These are phyloP conservation scores for Helicocarpus griseus DNA, from an alignment of 2,329 filamentous ascomycete species.

Conservation along the genomic window DNA sequence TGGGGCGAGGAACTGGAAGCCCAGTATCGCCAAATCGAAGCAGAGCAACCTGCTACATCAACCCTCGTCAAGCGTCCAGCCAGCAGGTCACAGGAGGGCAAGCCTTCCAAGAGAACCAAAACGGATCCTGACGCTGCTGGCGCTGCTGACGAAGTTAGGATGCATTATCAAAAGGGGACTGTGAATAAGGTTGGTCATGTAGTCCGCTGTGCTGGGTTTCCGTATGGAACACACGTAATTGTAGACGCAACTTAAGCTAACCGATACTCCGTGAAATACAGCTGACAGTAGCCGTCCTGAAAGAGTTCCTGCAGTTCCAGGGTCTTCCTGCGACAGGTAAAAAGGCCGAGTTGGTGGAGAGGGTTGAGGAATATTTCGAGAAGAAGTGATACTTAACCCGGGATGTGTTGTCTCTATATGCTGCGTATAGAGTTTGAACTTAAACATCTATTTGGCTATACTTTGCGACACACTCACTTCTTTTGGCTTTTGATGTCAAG, in stretches of 20 bases:
- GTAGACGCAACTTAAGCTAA: slow-evolving; percentile 6
- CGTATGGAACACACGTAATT: no score
- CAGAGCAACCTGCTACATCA: slow-evolving; percentile 32
- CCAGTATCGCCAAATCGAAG: slow-evolving; percentile 40
- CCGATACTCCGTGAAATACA: slow-evolving; percentile 10
- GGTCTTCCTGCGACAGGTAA: slow-evolving; percentile 36
- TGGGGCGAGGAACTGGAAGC: slow-evolving; percentile 63
- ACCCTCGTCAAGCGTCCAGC: slow-evolving; percentile 40
- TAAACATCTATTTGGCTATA: no score
- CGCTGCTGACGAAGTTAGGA: slow-evolving; percentile 27
- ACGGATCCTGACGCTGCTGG: slow-evolving; percentile 23
- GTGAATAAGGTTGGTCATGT: slow-evolving; percentile 32
- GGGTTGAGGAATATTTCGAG: slow-evolving; percentile 40
- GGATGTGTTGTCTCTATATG: background rate
- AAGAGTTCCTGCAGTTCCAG: slow-evolving; percentile 37
- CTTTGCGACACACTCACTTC: no score
- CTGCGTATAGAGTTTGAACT: no score
- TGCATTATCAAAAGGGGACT: slow-evolving; percentile 33
- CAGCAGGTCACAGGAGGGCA: slow-evolving; percentile 16
- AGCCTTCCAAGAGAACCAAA: slow-evolving; percentile 39
- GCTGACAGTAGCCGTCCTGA: slow-evolving; percentile 39
- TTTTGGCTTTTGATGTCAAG: no score
- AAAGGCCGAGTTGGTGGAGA: slow-evolving; percentile 43
- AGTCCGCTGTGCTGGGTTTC: no score
- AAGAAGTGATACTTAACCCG: slow-evolving; percentile 21